Base-by-base conservation (phyloP, 139 green algal species). In the Chlamydomonas sp. region DNA sequence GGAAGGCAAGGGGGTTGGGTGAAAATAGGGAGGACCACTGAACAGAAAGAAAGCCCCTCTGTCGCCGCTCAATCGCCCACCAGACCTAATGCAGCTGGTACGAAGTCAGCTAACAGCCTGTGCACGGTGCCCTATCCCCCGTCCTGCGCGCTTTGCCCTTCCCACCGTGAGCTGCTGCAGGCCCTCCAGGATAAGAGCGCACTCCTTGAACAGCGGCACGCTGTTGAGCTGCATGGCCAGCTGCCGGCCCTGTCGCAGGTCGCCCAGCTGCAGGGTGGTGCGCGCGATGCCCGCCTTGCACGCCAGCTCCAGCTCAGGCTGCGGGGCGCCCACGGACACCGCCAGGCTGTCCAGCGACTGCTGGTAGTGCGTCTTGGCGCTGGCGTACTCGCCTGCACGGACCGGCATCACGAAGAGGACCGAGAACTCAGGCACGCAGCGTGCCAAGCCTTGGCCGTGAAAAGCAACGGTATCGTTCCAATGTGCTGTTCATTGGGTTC, bases 131-230 rank as follows among this genome's bases (percentile, higher is more conserved):
- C 57, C 5, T 3, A 3, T 78, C 16, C 77, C 60, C 59, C 77
- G n/a, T 0, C 17, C 16, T 20, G 5, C 7, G 8, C 7, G 4
- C 71, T 4, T 8, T 7, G 5, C 74, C 63, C 60, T 3, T 16
- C 85, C 10, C 90, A 93, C 92, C 86, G 79, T 89, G 58, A 92
- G 86, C 84, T 95, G 94, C 15, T 93, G 86, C 89, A 93, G 85
- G 0, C 68, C 76, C 90, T 97, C 96, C 80, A 98, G 80, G 73
- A 97, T 96, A 17, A 85, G 86, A 49, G 93, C 96, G 78, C 93
- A 97, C 80, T 97, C 95, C 86, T 94, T 93, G 91, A 89, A 96
- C 16, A 98, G 92, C 20, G 74, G 15, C 78, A 83, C 57, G 87
- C 83, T 91, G 72, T 91, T 91, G 74, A 86, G 77, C 12, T 92